Base-by-base conservation (phyloP, 257 asterid species). In the Linderniella brevidens region DNA sequence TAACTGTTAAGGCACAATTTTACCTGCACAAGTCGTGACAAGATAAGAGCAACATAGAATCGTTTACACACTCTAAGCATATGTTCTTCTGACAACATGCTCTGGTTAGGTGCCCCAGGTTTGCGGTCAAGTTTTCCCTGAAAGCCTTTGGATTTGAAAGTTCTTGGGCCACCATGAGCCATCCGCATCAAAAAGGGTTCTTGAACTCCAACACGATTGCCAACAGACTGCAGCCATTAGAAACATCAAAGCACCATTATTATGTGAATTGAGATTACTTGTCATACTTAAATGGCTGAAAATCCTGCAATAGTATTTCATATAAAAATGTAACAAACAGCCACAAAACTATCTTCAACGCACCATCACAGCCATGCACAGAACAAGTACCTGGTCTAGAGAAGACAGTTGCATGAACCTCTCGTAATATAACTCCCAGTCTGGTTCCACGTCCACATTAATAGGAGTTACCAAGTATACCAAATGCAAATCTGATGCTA, bases 21-120 rank as follows among this genome's bases (percentile, higher is more conserved):
- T 77, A 88, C 98, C 94, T 80, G 95, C 74, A 88, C 98, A 48
- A 88, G 95, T 54, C 75, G 73, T 56, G 92, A 79, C 74, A 88
- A 68, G 56, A 88, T 88, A 58, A 88, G 92, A 73, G 98, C 80
- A 48, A 88, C 87, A 62, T 76, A 84, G 60, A 88, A 84, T 43
- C 98, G 73, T 71, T 68, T 79, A 68, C 92, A 80, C 57, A 88
- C 88, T 61, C 98, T 79, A 59, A 76, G 90, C 68, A 68, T 75
- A 55, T 84, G 84, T 46, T 80, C 98, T 29, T 80, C 84, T 15
- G 95, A 74, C 56, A 74, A 73, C 57, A 66, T 56, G 53, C 68
- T 75, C 56, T 53, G 57, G 49, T 67, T 63, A 41, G 68, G 53
- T 59, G 35, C 41, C 62, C 32, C 32, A 25, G 16, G 47, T 61